Conservation (phyloP, 2,329 filamentous ascomycete genomes). For the Ophiognomonia clavigignenti-juglandacearum region DNA sequence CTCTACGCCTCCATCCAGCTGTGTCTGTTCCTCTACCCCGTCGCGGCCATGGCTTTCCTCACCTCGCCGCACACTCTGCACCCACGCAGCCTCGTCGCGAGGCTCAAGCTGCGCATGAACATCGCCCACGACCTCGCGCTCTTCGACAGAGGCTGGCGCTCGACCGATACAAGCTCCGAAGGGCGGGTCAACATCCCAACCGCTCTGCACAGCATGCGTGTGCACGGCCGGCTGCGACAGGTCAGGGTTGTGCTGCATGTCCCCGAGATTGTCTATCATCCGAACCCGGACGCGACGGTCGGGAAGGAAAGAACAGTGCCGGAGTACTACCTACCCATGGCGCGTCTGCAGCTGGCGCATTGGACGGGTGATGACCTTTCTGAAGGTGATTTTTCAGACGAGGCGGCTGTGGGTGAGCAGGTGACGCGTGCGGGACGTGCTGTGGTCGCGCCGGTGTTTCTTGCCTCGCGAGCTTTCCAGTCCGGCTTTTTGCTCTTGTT, state of each 20-base stretch:
- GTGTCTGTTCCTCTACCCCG: background rate
- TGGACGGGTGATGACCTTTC: no score
- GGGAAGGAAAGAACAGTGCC: background rate
- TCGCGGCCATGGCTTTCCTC: slow-evolving; percentile 8
- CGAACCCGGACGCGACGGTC: background rate
- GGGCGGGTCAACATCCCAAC: slow-evolving; percentile 6
- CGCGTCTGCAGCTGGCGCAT: slow-evolving; percentile 3
- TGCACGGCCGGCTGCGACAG: background rate
- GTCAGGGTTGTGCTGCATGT: background rate
- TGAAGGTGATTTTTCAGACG: no score
- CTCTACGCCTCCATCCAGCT: slow-evolving; percentile 5
- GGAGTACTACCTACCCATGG: slow-evolving; percentile 4
- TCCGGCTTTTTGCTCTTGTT: slow-evolving; percentile 8
- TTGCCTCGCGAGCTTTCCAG: slow-evolving; percentile 10
- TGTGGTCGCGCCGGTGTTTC: slow-evolving; percentile 6
- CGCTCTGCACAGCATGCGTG: slow-evolving; percentile 7
- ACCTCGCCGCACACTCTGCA: background rate
- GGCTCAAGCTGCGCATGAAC: background rate
- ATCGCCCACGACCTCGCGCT: slow-evolving; percentile 5
- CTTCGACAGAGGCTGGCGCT: slow-evolving; percentile 4
- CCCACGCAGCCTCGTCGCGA: slow-evolving; percentile 1
- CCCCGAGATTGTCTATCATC: background rate
- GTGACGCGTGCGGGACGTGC: background rate
- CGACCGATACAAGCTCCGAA: background rate
- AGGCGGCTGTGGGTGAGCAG: no score